These are phyloP conservation scores for Arachnomyces sp. DNA, from an alignment of 2,329 filamentous ascomycete genomes.

Conservation along the genomic window DNA sequence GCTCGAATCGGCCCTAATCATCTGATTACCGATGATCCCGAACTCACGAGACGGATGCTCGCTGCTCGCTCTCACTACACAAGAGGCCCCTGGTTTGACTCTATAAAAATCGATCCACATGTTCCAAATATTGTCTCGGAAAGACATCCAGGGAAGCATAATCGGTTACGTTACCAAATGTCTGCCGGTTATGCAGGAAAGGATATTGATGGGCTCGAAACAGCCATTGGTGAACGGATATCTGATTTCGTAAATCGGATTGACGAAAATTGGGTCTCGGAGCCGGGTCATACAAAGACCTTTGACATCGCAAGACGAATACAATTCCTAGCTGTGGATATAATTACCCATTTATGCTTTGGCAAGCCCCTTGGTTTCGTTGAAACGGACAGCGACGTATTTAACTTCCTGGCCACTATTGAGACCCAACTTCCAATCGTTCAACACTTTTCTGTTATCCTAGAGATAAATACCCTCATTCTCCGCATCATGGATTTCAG, in stretches of 20 bases:
- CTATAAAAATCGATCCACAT: constrained; percentile 3
- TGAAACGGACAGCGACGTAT: constrained; percentile 3
- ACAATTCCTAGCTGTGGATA: constrained; percentile 7
- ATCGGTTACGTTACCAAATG: background rate
- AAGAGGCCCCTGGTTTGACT: constrained; percentile 4
- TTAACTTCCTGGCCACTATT: background rate
- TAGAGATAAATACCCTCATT: too few species aligned
- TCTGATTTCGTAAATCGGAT: constrained; percentile 1
- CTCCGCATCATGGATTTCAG: too few species aligned
- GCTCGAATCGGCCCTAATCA: constrained; percentile 8
- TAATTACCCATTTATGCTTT: constrained; percentile 6
- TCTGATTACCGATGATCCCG: constrained; percentile 5
- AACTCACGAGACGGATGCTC: constrained; percentile 2
- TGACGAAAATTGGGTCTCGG: constrained; percentile 6
- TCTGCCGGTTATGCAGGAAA: constrained; percentile 42
- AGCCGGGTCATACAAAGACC: background rate
- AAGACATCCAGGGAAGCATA: background rate
- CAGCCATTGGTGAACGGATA: constrained; percentile 4
- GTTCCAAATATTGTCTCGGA: constrained; percentile 1
- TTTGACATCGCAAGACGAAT: constrained; percentile 8
- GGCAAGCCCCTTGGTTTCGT: constrained; percentile 6
- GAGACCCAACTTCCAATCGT: too few species aligned
- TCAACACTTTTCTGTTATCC: too few species aligned
- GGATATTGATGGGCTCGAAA: constrained; percentile 42
- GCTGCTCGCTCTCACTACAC: constrained; percentile 4